Evolutionary conservation across 176 grass and related monocot genomes (phyloP).

Genomic region (Chrysopogon serrulatus): DNA sequence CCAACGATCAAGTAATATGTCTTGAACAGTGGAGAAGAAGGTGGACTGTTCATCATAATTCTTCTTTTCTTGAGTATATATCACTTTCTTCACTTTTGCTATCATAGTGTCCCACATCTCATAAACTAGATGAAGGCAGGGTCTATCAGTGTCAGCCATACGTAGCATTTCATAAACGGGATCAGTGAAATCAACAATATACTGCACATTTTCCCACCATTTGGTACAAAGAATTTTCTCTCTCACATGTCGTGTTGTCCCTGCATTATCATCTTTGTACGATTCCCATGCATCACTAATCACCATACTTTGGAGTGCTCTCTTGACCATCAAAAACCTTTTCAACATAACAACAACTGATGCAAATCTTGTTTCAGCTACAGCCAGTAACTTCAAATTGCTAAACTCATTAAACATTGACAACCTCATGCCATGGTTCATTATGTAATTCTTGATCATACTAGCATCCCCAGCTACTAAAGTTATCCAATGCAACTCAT

Average conservation of each 20-base stretch:
- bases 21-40: background rate
- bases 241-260: background rate
- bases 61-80: background rate
- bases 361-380: background rate
- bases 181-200: background rate
- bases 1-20: background rate
- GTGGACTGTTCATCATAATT: background rate
- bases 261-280: background rate
- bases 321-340: background rate
- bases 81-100: background rate
- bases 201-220: background rate
- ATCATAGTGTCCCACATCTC: conserved; percentile 23
- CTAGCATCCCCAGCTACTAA: background rate
- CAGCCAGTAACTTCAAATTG: background rate
- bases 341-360: background rate
- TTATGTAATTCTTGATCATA: background rate
- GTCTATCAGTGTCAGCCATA: background rate
- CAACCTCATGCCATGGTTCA: background rate
- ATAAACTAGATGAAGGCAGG: conserved; percentile 3
- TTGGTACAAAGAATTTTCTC: background rate
- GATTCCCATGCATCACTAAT: background rate
- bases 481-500: background rate
- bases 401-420: background rate
- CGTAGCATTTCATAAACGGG: background rate
- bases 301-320: background rate